These are phyloP conservation scores for Passalora sequoiae DNA, from an alignment of 2,329 filamentous ascomycete genomes.

Conservation along the genomic window DNA sequence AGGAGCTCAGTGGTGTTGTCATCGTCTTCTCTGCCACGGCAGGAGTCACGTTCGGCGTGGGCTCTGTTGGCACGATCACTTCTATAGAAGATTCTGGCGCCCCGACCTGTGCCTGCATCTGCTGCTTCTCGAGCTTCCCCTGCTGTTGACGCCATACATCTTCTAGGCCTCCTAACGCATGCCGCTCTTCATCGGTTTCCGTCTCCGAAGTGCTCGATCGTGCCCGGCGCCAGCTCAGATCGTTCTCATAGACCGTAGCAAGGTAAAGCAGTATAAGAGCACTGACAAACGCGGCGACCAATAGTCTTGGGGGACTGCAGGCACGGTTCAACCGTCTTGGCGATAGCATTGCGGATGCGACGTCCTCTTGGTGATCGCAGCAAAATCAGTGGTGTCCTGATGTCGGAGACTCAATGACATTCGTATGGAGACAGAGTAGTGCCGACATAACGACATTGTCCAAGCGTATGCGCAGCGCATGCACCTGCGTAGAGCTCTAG, in stretches of 20 bases:
- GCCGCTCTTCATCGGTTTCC: neutral
- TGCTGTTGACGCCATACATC: neutral
- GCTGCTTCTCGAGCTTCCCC: neutral
- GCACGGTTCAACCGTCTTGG: neutral
- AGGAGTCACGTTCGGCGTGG: neutral
- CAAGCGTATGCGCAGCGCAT: no score
- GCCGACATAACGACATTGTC: no score
- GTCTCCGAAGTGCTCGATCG: neutral
- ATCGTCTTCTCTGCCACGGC: neutral
- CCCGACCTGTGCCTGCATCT: neutral
- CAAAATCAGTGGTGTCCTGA: no score
- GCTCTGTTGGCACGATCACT: no score
- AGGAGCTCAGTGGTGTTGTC: neutral
- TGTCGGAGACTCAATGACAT: no score
- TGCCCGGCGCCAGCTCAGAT: neutral
- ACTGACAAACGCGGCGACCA: neutral
- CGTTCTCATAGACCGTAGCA: neutral
- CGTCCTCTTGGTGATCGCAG: no score
- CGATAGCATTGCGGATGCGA: conserved; percentile 1
- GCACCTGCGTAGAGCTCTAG: no score
- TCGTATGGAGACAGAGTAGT: no score
- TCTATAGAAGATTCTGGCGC: neutral
- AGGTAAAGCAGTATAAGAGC: conserved; percentile 2
- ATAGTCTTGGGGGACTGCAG: neutral
- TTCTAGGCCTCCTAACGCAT: neutral